Base-by-base conservation (phyloP, 2,329 filamentous ascomycete species). In the Alternaria sp. region DNA sequence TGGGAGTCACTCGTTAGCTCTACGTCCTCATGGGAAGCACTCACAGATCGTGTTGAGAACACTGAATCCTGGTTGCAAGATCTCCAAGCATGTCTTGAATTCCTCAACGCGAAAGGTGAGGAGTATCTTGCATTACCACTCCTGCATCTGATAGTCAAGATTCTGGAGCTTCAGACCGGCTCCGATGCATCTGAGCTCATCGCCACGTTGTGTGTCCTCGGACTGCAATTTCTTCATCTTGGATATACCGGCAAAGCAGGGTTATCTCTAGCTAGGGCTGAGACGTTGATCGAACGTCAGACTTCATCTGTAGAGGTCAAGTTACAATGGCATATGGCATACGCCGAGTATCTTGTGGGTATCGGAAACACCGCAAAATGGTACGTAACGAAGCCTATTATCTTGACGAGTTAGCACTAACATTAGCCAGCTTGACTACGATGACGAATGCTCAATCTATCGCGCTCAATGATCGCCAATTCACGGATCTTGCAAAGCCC, bases 291-390 rank as follows among this genome's bases (percentile, higher is more conserved):
- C 5, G 69, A 72, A 10, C 74, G 73, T 8, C 75, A 76, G 39
- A 72, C 74, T 1, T 65, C 81, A 2, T 80, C 82, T 3, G 75
- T 78, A 9, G 76, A 83, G 49, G 79, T 82, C 13, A 77, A 74
- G 28, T 66, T 89, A 13, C 80, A 82, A 33, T 90, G 90, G 73
- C 85, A 93, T 63, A 78, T 97, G 6, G 86, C 88, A 0, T 87
- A 88, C 60, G 88, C 90, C 0, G 91, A 96, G 73, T 92, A 93
- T 73, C 82, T 89, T 28, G 80, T 93, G 17, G 85, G 85, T 1
- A 84, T 88, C 11, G 90, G 89, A 9, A 86, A 88, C 49, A 78
- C 85, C 14, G 83, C 88, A 9, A 87, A 90, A 76, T 89, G 82
- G 77, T 79, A 71, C 66, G 66, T 28, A 21, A 3, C 24, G 13